Conservation (phyloP, 1,139 yeast genomes). For the Magnusiomyces sp. region DNA sequence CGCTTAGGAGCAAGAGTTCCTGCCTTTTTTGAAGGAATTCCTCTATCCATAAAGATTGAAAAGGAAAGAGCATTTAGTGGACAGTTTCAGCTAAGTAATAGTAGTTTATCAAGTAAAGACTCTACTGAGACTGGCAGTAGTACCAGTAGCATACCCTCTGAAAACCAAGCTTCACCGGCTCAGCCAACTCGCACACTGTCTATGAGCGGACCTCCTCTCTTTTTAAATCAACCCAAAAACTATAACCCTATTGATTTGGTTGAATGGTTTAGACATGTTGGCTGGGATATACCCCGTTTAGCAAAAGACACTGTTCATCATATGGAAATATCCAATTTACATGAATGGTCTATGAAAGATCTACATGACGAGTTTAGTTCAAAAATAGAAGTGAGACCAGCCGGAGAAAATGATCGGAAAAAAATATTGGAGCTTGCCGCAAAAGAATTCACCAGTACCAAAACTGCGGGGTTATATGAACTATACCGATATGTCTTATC, state of each 20-base stretch:
- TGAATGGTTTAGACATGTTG: conserved; percentile 27
- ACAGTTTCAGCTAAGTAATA: neutral
- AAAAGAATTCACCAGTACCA: neutral
- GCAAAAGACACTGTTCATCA: conserved; percentile 19
- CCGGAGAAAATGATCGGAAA: neutral
- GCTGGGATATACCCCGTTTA: conserved; percentile 22
- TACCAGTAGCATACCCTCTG: too few species aligned
- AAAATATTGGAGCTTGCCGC: neutral
- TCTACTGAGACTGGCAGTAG: too few species aligned
- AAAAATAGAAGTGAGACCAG: neutral
- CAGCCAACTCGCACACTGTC: neutral
- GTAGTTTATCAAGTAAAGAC: neutral
- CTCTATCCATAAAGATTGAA: conserved; percentile 11
- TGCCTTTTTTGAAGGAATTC: conserved; percentile 38
- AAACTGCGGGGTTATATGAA: neutral
- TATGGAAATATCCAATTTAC: conserved; percentile 26
- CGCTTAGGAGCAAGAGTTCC: conserved; percentile 50
- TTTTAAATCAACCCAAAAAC: neutral
- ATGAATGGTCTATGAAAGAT: neutral
- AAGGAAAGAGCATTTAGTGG: neutral
- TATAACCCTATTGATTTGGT: conserved; percentile 12
- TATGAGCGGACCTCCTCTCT: neutral
- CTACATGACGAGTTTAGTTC: neutral
- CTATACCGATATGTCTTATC: neutral
- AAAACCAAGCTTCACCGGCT: neutral